A percentile compares a stretch with the other conserved stretches of the same genome.
Conservation (phyloP, 1,284 basidiomycete genomes). For the Phellopilus nigrolimitatus region DNA sequence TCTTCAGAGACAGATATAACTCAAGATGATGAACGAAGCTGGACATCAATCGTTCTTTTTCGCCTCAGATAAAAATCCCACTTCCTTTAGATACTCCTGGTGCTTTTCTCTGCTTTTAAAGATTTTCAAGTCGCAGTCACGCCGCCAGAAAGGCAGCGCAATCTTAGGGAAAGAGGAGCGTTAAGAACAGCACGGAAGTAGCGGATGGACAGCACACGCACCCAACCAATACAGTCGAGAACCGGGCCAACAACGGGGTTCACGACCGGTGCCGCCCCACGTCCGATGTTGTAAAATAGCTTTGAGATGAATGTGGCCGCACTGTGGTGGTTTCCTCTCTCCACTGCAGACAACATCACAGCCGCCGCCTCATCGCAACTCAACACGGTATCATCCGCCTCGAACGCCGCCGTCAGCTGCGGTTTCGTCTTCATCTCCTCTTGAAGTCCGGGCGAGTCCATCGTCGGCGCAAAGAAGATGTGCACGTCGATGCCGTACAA, state of each 20-base stretch:
- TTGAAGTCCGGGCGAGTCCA: slow-evolving; percentile 77
- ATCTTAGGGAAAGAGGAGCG: slow-evolving; percentile 12
- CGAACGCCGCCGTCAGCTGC: slow-evolving; percentile 73
- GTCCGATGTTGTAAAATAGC: slow-evolving; percentile 64
- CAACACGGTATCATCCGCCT: slow-evolving; percentile 68
- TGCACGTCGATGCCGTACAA: slow-evolving; percentile 81
- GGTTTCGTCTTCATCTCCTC: slow-evolving; percentile 85
- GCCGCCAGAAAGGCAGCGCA: slow-evolving; percentile 17
- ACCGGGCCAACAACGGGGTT: slow-evolving; percentile 55
- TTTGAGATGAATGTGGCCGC: slow-evolving; percentile 66
- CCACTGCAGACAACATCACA: slow-evolving; percentile 63
- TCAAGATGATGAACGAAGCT: no score
- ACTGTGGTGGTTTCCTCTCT: slow-evolving; percentile 73
- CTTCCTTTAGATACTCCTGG: slow-evolving; percentile 7
- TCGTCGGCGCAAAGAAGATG: slow-evolving; percentile 85
- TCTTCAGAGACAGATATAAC: no score
- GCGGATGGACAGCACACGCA: neutral
- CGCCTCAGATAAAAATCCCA: slow-evolving; percentile 1
- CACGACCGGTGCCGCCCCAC: slow-evolving; percentile 64
- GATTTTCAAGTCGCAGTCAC: slow-evolving; percentile 14
- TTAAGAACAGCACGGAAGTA: neutral
- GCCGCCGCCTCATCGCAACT: slow-evolving; percentile 66
- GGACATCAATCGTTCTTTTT: slow-evolving; percentile 5
- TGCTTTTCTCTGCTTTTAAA: slow-evolving; percentile 9
- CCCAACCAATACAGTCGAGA: slow-evolving; percentile 35